Conservation (phyloP, 2,329 filamentous ascomycete genomes). For the Hymenoscyphus fructigenus region DNA sequence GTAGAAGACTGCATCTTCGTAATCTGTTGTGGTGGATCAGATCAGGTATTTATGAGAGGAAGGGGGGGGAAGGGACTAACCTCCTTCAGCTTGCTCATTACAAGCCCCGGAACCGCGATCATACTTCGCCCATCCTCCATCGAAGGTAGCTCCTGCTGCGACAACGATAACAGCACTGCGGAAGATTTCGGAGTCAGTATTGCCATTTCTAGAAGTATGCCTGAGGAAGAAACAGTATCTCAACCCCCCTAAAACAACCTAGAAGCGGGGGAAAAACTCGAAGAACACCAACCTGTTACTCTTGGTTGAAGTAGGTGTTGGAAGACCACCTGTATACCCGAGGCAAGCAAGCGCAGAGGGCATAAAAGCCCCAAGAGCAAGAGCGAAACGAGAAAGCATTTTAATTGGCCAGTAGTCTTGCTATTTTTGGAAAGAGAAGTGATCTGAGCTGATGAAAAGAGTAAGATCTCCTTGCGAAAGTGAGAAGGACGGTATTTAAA, state of each 20-base stretch:
- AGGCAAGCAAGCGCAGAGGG: background rate
- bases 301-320: background rate
- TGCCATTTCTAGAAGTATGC: too few species aligned
- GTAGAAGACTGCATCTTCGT: background rate
- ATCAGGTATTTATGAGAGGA: too few species aligned
- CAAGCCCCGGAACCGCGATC: background rate
- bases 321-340: background rate
- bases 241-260: too few species aligned
- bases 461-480: background rate
- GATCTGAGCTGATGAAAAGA: background rate
- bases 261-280: too few species aligned
- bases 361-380: background rate
- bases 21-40: background rate
- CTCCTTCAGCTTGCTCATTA: background rate
- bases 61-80: background rate
- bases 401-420: background rate
- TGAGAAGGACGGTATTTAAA: background rate
- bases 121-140: background rate
- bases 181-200: too few species aligned
- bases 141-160: background rate
- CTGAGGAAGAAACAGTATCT: too few species aligned
- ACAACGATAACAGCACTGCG: background rate
- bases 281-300: too few species aligned
- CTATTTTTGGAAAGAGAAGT: background rate
- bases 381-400: background rate